Percentiles rank a stretch among this genome's conserved stretches.
Conservation (phyloP, 345 rosid genomes). For the Populus euphratica region DNA sequence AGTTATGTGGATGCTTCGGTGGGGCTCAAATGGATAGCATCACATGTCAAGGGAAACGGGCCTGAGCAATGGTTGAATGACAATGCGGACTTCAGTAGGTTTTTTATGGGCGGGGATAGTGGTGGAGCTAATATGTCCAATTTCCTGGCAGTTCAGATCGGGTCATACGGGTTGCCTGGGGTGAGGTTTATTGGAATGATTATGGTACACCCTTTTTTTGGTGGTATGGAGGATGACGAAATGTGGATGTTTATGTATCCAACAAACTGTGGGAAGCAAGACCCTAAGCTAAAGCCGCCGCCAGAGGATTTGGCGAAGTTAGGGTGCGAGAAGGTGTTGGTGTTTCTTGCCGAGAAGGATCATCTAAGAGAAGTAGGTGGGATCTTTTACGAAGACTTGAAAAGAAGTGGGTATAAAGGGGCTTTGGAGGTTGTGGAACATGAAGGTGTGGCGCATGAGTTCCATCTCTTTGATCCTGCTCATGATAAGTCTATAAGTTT, state of each 20-base stretch:
- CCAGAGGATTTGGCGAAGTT: neutral
- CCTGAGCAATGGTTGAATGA: neutral
- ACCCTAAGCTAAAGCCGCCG: neutral
- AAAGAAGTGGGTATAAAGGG: neutral
- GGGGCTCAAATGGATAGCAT: neutral
- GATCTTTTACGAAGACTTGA: neutral
- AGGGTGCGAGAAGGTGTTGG: neutral
- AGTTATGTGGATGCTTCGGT: neutral
- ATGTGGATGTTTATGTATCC: neutral
- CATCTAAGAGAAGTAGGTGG: slow-evolving; percentile 1
- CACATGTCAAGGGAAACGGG: neutral
- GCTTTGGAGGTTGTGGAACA: neutral
- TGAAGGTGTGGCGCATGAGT: neutral
- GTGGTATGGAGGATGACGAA: neutral
- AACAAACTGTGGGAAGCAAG: neutral
- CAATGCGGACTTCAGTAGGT: neutral
- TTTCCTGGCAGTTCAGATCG: neutral
- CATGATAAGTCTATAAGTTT: neutral
- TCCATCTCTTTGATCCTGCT: neutral
- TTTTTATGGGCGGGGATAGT: neutral
- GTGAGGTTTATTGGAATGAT: neutral
- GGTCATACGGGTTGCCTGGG: neutral
- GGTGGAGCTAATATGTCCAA: neutral
- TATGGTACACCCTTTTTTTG: neutral
- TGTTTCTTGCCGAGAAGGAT: neutral